phyloP scores from a whole-genome alignment of 2,329 filamentous ascomycete species.

The Paraphaeosphaeria minitans region DNA sequence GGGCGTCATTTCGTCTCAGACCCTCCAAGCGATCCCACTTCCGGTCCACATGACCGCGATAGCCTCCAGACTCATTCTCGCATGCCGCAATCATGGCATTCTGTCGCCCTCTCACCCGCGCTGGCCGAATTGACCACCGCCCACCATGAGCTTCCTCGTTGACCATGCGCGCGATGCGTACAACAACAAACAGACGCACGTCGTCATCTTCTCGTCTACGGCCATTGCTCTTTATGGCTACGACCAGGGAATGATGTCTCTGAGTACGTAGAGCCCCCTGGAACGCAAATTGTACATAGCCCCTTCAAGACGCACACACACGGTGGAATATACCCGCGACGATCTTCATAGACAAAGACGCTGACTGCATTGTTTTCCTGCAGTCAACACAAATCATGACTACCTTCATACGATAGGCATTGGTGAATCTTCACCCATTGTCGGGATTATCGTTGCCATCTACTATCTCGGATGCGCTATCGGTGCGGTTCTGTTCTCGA shows the following conservation, averaged over 20 bases:
- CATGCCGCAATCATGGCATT: constrained; percentile 7
- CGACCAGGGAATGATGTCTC: constrained; percentile 56
- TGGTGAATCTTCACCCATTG: constrained; percentile 54
- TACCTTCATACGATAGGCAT: constrained; percentile 66
- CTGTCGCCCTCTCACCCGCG: neutral
- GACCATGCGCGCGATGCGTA: constrained; percentile 29
- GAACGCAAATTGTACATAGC: too few relatives aligned
- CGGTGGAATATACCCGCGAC: neutral
- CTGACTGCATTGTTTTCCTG: constrained; percentile 40
- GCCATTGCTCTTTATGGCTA: constrained; percentile 62
- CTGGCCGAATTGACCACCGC: constrained; percentile 11
- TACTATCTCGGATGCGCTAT: constrained; percentile 67
- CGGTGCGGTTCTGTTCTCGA: constrained; percentile 63
- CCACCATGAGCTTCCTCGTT: constrained; percentile 22
- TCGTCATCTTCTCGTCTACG: constrained; percentile 59
- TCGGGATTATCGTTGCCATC: constrained; percentile 64
- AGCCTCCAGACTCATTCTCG: constrained; percentile 3
- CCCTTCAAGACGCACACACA: neutral
- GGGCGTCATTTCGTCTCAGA: constrained; percentile 10
- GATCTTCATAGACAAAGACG: neutral
- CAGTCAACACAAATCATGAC: constrained; percentile 59
- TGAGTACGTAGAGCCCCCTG: constrained; percentile 1
- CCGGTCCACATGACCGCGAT: constrained; percentile 15
- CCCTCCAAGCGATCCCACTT: constrained; percentile 5
- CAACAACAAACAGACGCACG: constrained; percentile 51